Evolutionary conservation across 2,329 filamentous ascomycete genomes (phyloP), one percentile per base, ranked within the genome.

Genomic region (Phaeosphaeriaceae sp.): DNA sequence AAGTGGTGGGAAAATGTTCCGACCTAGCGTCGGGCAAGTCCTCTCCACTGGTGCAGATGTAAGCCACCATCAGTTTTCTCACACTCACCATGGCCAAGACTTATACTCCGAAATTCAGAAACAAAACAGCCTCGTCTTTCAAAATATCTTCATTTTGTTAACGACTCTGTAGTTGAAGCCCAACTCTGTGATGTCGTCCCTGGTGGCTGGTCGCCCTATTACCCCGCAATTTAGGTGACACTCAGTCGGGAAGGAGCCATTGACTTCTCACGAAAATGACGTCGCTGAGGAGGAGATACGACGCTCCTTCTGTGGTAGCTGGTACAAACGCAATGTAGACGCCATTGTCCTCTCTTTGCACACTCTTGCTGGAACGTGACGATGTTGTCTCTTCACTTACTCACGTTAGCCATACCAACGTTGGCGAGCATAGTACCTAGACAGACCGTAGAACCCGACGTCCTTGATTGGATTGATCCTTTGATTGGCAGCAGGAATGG

Each of bases 401-500:
- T 57, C 25, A 49, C 20, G 1, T 33, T 60, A 7, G 51, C 19
- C n/a, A 41, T 42, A 33, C 22, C 36, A 25, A 56, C 45, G 25
- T 20, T 36, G 20, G 40, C 36, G 25, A 46, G 19, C 22, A 17
- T 22, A n/a, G 41, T 22, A 3, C 21, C 46, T 2, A 48, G 51
- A 40, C 55, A 54, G 36, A 36, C 33, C 3, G 10, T 58, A 40
- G 58, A 45, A 3, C 61, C 57, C 3, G 69, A 78, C 62, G 60
- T 76, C 2, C 58, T 80, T 2, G 60, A 73, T 27, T 77, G 73
- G 50, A 61, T 82, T n/a, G 73, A 82, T 56, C 79, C 78, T 9
- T 65, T 83, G 54, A 82, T 82, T 49, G 81, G 81, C 9, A 80
- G 75, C 13, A 67, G 69, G 45, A 76, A 76, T 53, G 80, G 79